phyloP scores from a whole-genome alignment of 345 rosid species.

The Eucalyptus sp. region DNA sequence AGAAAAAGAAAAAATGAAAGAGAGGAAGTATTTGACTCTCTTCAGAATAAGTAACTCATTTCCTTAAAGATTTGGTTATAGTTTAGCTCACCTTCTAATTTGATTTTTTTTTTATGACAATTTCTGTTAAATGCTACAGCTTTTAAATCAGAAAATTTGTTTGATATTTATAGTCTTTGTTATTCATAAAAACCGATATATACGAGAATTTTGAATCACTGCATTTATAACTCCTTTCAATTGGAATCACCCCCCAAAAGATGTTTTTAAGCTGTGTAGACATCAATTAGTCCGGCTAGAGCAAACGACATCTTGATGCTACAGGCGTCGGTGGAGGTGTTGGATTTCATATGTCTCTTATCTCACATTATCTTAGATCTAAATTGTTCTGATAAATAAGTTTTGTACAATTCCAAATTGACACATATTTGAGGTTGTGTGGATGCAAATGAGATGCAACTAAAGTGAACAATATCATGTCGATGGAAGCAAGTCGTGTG shows the following conservation, averaged over 20 bases:
- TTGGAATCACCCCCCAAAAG: not conserved
- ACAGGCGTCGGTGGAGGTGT: accelerated
- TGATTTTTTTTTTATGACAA: not conserved
- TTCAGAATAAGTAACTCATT: not conserved
- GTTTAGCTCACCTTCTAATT: not conserved
- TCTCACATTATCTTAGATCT: not conserved
- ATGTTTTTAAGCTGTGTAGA: not conserved
- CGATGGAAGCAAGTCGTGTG: not conserved
- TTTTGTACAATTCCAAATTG: not conserved
- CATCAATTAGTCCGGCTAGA: accelerated
- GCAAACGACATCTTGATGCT: too few relatives aligned
- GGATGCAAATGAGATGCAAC: not conserved
- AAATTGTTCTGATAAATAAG: too few relatives aligned
- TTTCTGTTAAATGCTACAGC: not conserved
- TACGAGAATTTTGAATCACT: not conserved
- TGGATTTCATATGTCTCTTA: not conserved
- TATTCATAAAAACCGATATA: not conserved
- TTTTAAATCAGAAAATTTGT: not conserved
- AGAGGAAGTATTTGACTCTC: not conserved
- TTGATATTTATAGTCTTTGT: not conserved
- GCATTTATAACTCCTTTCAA: not conserved
- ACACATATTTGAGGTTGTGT: not conserved
- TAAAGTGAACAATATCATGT: not conserved
- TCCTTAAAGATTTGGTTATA: not conserved
- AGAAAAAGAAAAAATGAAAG: not conserved